These are phyloP conservation scores for Termitomyces sp. DNA, from an alignment of 768 basidiomycete genomes.

Conservation along the genomic window DNA sequence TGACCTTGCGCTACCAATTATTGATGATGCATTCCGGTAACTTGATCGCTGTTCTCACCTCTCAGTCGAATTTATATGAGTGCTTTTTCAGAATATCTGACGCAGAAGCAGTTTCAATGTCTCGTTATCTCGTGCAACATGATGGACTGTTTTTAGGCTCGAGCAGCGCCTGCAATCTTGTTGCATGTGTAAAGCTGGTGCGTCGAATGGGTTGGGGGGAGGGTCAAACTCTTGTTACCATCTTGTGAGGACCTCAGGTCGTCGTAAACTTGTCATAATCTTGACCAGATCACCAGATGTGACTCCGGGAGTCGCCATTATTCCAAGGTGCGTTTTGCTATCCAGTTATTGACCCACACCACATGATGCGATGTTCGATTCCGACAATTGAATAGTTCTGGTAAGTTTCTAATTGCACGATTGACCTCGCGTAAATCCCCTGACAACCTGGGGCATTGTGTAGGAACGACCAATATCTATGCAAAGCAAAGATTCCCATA, in stretches of 20 bases:
- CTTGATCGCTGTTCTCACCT: constrained; percentile 2
- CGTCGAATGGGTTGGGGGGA: constrained; percentile 63
- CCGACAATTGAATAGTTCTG: constrained; percentile 30
- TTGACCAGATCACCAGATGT: constrained; percentile 41
- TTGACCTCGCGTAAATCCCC: background rate
- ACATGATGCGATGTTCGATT: constrained; percentile 3
- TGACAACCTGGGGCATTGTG: background rate
- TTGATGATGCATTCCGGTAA: constrained; percentile 87
- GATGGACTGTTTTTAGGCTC: constrained; percentile 96
- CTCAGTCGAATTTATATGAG: background rate
- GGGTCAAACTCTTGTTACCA: constrained; percentile 75
- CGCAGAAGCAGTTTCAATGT: constrained; percentile 93
- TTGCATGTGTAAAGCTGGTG: constrained; percentile 82
- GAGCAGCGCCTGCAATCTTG: constrained; percentile 91
- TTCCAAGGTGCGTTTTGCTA: constrained; percentile 59
- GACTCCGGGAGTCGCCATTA: constrained; percentile 92
- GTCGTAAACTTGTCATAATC: background rate
- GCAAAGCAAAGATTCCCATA: constrained; percentile 37
- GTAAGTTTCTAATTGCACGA: constrained; percentile 18
- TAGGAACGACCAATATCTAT: constrained; percentile 52
- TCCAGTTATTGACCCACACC: constrained; percentile 1
- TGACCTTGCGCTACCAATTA: constrained; percentile 72
- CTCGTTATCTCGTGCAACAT: constrained; percentile 81
- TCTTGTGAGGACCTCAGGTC: constrained; percentile 55
- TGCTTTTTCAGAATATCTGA: constrained; percentile 69